Evolutionary conservation across 352 stramenopile genomes (phyloP).

Genomic region (Phytopythium chamaehyphon): DNA sequence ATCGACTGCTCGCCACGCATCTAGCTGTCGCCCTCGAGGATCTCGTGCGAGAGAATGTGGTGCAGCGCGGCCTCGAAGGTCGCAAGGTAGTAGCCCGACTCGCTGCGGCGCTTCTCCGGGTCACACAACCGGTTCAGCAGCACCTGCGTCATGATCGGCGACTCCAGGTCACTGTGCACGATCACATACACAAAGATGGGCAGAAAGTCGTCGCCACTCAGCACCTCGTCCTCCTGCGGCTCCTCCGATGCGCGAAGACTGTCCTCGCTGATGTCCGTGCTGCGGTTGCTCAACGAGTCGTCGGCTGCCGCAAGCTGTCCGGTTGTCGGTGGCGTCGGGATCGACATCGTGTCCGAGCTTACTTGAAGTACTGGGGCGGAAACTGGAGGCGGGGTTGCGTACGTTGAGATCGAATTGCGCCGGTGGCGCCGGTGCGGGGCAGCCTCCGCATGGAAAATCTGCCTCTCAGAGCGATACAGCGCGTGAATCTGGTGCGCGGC

Average conservation of each 20-base stretch:
- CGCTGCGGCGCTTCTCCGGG: conserved; percentile 76
- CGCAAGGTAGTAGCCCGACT: conserved; percentile 86
- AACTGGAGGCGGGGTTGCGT: background rate
- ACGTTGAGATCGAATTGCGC: conserved; percentile 29
- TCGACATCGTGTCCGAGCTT: conserved; percentile 7
- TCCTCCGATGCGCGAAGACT: conserved; percentile 7
- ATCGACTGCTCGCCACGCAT: background rate
- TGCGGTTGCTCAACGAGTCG: background rate
- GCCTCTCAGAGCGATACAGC: conserved; percentile 59
- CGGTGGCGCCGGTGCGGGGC: conserved; percentile 20
- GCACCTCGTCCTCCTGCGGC: conserved; percentile 51
- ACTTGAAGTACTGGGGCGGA: background rate
- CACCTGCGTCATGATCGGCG: conserved; percentile 78
- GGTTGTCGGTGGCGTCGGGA: background rate
- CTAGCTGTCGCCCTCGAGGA: conserved; percentile 5
- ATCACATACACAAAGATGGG: conserved; percentile 90
- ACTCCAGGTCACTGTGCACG: conserved; percentile 69
- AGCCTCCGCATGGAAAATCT: conserved; percentile 32
- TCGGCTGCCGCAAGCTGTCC: background rate
- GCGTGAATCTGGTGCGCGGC: conserved; percentile 71
- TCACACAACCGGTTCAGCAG: conserved; percentile 82
- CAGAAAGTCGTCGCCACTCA: conserved; percentile 84
- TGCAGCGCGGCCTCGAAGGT: conserved; percentile 80
- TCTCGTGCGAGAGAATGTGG: conserved; percentile 70
- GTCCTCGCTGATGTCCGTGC: conserved; percentile 4